Base-by-base conservation (phyloP, 495 filamentous ascomycete genomes). In the Mycothermus thermophilus region DNA sequence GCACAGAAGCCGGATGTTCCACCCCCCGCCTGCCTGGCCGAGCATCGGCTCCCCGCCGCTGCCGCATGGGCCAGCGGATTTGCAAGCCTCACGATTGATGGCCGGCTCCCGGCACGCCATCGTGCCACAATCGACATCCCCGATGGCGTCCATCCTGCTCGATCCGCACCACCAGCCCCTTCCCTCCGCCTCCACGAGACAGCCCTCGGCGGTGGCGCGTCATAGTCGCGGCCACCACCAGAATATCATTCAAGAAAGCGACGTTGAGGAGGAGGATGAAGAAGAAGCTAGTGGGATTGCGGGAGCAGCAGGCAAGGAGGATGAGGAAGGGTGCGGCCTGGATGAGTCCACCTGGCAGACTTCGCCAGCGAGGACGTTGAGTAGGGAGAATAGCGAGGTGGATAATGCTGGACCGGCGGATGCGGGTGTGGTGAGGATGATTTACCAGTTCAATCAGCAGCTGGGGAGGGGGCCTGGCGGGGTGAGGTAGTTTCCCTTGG, bases 401-500 rank as follows among this genome's bases (percentile, higher is more conserved):
- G 46, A 50, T 13, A 34, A 30, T 7, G n/a, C 16, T 9, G 41
- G 37, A 3, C 59, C 63, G 19, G 64, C 60, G 14, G 66, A 64
- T 26, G 60, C 70, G 1, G 82, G 80, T 15, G 90, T 97, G 8
- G 62, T 97, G 37, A 80, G 81, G 2, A 59, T 96, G 56, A 70
- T 97, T 29, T 83, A 87, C 50, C 81, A 96, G 52, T 93, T 93
- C 54, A 81, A 86, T 52, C 85, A 79, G 58, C 82, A 87, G 51
- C 73, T 75, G 36, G 79, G 82, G 20, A 49, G 55, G 10, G 40
- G 50, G 23, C 50, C 49, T n/a, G 45, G 60, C 22, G 60, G 59
- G 0, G 51, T 62, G 36, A 47, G 61, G 42, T 65, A n/a, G n/a
- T n/a, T n/a, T n/a, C n/a, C n/a, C n/a, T n/a, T n/a, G n/a, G n/a